Conservation (phyloP, 345 rosid genomes). For the Citrus unshiu region DNA sequence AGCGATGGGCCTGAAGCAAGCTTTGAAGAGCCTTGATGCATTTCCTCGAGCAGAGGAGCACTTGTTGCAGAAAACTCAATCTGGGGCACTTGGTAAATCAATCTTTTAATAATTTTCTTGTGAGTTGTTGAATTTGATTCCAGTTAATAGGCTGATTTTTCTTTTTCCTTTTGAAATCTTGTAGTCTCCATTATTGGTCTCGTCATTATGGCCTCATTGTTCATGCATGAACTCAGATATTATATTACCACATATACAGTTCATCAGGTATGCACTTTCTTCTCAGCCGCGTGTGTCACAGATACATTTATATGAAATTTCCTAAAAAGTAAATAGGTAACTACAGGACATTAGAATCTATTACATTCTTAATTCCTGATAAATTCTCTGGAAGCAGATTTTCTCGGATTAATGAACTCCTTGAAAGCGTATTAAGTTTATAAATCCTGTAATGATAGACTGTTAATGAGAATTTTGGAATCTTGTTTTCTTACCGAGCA, state of each 20-base stretch:
- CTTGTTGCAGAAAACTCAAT: conserved; percentile 82
- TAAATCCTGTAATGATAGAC: too few relatives aligned
- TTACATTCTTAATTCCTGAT: not conserved
- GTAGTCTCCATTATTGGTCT: conserved; percentile 87
- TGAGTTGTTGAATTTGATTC: not conserved
- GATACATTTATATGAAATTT: not conserved
- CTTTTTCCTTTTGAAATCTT: conserved; percentile 3
- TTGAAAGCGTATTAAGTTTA: not conserved
- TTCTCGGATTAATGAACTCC: not conserved
- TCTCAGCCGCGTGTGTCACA: not conserved
- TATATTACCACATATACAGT: conserved; percentile 75
- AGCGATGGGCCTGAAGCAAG: conserved; percentile 81
- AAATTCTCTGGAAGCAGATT: not conserved
- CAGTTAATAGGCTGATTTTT: not conserved
- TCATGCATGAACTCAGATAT: conserved; percentile 86
- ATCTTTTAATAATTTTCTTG: not conserved
- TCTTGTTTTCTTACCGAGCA: too few relatives aligned
- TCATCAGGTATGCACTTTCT: conserved; percentile 62
- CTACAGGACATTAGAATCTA: not conserved
- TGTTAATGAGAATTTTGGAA: too few relatives aligned
- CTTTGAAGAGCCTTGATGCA: conserved; percentile 80
- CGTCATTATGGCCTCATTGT: conserved; percentile 75
- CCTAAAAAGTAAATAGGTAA: not conserved
- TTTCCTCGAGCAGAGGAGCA: conserved; percentile 99
- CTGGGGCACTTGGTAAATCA: conserved; percentile 83